Evolutionary conservation across 441 rosid species (phyloP).

Genomic region (Gossypium aridum): DNA sequence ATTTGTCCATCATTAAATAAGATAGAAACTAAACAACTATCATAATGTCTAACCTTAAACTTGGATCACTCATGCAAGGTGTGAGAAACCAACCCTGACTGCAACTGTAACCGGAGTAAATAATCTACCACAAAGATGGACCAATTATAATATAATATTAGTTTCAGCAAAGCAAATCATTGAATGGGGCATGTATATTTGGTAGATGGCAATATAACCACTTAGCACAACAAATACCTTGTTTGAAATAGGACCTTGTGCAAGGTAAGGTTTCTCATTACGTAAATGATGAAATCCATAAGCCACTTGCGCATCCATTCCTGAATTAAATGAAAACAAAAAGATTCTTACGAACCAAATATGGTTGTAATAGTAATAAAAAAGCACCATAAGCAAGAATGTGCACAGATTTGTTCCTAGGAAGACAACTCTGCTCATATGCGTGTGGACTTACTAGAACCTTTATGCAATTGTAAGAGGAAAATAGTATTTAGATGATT

Average conservation of each 20-base stretch:
- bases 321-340: constrained; percentile 28
- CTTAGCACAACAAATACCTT: constrained; percentile 40
- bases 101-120: constrained; percentile 87
- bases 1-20: background rate
- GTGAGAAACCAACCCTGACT: constrained; percentile 95
- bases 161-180: background rate
- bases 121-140: constrained; percentile 44
- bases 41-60: constrained; percentile 55
- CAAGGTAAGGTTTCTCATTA: constrained; percentile 87
- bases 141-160: constrained; percentile 6
- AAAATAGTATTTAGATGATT: background rate
- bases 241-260: constrained; percentile 86
- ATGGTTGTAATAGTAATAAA: background rate
- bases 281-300: constrained; percentile 94
- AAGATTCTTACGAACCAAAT: background rate
- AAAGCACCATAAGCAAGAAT: background rate
- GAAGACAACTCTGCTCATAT: background rate
- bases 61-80: constrained; percentile 77
- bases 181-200: background rate
- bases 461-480: background rate
- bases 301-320: constrained; percentile 99
- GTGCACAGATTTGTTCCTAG: background rate
- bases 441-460: background rate
- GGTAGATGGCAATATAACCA: background rate
- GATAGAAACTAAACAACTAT: background rate